phyloP scores from a whole-genome alignment of 768 basidiomycete genomes.

The Symmetrospora coprosmae region DNA sequence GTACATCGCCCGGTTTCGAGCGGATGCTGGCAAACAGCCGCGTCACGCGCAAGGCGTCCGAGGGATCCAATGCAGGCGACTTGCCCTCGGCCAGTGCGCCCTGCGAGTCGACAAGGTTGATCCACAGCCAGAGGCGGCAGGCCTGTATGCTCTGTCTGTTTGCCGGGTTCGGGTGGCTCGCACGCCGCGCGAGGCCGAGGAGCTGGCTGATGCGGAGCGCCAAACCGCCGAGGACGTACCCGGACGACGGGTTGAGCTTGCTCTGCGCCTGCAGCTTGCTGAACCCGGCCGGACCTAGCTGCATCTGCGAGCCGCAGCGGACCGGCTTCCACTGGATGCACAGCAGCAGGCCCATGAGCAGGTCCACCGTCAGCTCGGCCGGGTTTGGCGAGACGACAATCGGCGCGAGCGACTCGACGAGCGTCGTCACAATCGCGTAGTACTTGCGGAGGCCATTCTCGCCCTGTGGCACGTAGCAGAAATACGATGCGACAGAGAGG shows the following conservation, averaged over 20 bases:
- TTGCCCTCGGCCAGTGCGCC: slow-evolving; percentile 14
- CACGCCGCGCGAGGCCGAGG: neutral
- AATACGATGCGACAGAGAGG: slow-evolving; percentile 14
- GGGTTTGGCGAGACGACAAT: slow-evolving; percentile 16
- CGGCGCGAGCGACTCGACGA: slow-evolving; percentile 19
- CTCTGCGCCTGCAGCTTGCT: slow-evolving; percentile 4
- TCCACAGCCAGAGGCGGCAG: slow-evolving; percentile 19
- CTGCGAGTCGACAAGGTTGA: slow-evolving; percentile 17
- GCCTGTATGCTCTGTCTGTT: neutral
- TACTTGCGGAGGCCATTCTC: slow-evolving; percentile 20
- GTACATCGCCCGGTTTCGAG: neutral
- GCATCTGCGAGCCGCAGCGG: slow-evolving; percentile 14
- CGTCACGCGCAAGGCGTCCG: neutral
- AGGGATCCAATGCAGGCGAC: slow-evolving; percentile 12
- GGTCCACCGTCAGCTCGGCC: slow-evolving; percentile 15
- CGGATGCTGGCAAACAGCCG: slow-evolving; percentile 18
- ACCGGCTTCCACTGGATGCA: slow-evolving; percentile 20
- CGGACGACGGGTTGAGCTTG: slow-evolving; percentile 17
- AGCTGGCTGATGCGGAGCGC: slow-evolving; percentile 11
- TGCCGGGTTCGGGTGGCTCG: neutral
- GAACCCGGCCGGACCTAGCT: slow-evolving; percentile 17
- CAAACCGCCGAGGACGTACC: slow-evolving; percentile 13
- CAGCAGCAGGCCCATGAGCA: slow-evolving; percentile 10
- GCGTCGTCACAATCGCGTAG: slow-evolving; percentile 15
- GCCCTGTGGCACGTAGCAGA: slow-evolving; percentile 20